Evolutionary conservation across 495 filamentous ascomycete species (phyloP).

Genomic region (Penicillium malachiteum): DNA sequence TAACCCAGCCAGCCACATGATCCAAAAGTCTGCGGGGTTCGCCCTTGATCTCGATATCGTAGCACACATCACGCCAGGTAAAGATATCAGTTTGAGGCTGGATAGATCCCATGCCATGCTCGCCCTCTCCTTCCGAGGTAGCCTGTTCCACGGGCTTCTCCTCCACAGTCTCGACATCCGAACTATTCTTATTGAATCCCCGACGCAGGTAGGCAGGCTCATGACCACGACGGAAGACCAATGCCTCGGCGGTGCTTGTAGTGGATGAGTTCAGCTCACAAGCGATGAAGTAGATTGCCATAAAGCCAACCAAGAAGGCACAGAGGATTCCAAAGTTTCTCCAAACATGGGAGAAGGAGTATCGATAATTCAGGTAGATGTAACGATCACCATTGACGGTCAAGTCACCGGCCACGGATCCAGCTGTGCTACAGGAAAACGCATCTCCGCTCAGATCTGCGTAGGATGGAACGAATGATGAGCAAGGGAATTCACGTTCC

Average conservation of each 20-base stretch:
- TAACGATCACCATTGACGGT: constrained; percentile 14
- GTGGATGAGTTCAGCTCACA: constrained; percentile 2
- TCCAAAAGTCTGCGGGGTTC: constrained; percentile 58
- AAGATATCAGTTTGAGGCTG: constrained; percentile 58
- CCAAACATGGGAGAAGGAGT: constrained; percentile 9
- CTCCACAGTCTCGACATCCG: neutral
- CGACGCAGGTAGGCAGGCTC: constrained; percentile 20
- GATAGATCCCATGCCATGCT: constrained; percentile 27
- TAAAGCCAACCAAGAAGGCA: constrained; percentile 7
- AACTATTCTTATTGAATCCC: neutral
- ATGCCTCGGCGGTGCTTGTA: constrained; percentile 1
- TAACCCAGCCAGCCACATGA: constrained; percentile 63
- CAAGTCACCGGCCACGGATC: constrained; percentile 30
- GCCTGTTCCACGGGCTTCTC: neutral
- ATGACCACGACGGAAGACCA: constrained; percentile 10
- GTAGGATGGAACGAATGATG: constrained; percentile 56
- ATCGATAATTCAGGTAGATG: constrained; percentile 8
- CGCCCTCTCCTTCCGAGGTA: neutral
- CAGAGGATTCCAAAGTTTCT: constrained; percentile 16
- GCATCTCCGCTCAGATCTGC: constrained; percentile 50
- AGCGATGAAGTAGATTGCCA: constrained; percentile 11
- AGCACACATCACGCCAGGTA: constrained; percentile 72
- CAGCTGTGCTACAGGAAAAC: constrained; percentile 57
- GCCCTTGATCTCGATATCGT: constrained; percentile 62
- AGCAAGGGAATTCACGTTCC: constrained; percentile 63